phyloP scores from a whole-genome alignment of 345 rosid species.

The Lenwebbia sp. region DNA sequence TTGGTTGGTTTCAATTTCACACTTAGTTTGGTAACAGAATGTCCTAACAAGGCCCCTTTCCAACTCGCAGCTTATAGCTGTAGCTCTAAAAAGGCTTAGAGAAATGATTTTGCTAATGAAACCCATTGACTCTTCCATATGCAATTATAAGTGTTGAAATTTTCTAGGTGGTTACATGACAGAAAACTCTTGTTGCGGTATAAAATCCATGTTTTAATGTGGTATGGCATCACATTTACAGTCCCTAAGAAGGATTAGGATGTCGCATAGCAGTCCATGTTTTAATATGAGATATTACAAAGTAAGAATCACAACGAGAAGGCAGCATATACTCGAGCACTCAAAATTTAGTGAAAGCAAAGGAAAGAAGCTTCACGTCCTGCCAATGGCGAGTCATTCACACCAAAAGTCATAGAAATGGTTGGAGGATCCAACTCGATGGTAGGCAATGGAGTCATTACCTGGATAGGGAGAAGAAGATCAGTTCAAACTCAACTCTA shows the following conservation, averaged over 20 bases:
- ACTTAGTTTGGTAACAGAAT: not conserved
- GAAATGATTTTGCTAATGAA: not conserved
- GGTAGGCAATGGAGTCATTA: constrained; percentile 72
- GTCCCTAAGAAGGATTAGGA: too few relatives aligned
- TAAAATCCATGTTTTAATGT: not conserved
- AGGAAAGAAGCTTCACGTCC: constrained; percentile 39
- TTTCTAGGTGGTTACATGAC: not conserved
- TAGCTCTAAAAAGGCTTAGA: not conserved
- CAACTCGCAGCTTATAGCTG: not conserved
- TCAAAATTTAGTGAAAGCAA: not conserved
- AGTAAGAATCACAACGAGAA: not conserved
- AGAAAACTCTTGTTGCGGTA: not conserved
- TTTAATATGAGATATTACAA: not conserved
- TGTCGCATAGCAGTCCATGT: too few relatives aligned
- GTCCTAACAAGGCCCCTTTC: not conserved
- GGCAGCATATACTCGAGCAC: not conserved
- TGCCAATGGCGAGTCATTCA: constrained; percentile 94
- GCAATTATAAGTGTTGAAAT: not conserved
- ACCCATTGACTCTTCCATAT: not conserved
- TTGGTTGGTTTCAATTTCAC: not conserved
- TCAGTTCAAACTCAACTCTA: not conserved
- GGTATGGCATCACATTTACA: too few relatives aligned
- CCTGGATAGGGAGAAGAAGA: constrained; percentile 26
- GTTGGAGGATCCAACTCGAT: constrained; percentile 95
- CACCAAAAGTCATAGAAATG: constrained; percentile 98